These are phyloP conservation scores for Trichoderma breve DNA, from an alignment of 2,329 filamentous ascomycete species.

Conservation along the genomic window DNA sequence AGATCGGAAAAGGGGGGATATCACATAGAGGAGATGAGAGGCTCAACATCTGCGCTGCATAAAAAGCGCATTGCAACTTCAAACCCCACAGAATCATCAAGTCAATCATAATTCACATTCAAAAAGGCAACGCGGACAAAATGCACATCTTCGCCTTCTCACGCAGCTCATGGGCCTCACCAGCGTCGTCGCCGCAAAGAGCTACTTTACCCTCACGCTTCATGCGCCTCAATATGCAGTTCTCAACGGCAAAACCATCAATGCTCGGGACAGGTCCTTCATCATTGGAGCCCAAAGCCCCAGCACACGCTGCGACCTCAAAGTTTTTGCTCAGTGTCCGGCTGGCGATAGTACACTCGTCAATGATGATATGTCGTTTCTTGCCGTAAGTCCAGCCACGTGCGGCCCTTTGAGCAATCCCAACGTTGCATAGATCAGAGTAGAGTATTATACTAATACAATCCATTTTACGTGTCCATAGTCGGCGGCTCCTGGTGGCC, in stretches of 20 bases:
- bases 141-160: not conserved
- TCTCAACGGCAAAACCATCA: constrained; percentile 29
- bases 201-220: constrained; percentile 30
- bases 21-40: not conserved
- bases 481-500: constrained; percentile 61
- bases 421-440: no score
- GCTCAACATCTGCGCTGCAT: not conserved
- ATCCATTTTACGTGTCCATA: constrained; percentile 17
- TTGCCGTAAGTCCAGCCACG: constrained; percentile 27
- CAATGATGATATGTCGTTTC: constrained; percentile 29
- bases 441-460: not conserved
- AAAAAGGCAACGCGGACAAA: not conserved
- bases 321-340: constrained; percentile 27
- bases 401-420: not conserved
- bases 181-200: not conserved
- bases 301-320: constrained; percentile 29
- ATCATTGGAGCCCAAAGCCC: constrained; percentile 30
- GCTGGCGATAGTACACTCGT: constrained; percentile 30
- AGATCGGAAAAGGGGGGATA: not conserved
- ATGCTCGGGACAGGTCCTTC: constrained; percentile 30
- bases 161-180: not conserved
- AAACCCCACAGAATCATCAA: no score
- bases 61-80: not conserved
- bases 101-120: not conserved
- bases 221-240: constrained; percentile 26